phyloP scores from a whole-genome alignment of 2,329 filamentous ascomycete species.

The Colletotrichum filicis region DNA sequence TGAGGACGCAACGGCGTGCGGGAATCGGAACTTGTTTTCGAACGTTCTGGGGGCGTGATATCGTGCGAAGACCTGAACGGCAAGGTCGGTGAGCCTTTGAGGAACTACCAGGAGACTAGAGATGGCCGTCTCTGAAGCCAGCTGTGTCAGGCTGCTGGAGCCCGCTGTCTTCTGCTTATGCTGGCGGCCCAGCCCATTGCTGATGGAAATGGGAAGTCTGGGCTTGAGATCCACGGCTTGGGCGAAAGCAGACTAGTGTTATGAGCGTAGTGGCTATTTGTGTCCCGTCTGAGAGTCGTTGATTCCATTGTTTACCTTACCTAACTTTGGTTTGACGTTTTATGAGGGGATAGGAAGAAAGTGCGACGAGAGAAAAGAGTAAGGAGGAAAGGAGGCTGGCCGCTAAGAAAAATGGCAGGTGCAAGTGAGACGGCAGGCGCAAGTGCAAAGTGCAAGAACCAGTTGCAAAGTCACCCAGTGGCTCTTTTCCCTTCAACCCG shows the following conservation, averaged over 20 bases:
- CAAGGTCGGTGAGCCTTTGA: neutral
- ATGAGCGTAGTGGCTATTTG: slow-evolving; percentile 14
- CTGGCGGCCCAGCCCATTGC: neutral
- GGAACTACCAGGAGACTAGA: neutral
- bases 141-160: slow-evolving; percentile 26
- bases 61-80: neutral
- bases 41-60: neutral
- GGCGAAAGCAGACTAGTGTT: neutral
- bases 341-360: neutral
- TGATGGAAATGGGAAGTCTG: neutral
- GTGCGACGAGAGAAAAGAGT: slow-evolving; percentile 18
- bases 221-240: neutral
- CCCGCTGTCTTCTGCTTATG: slow-evolving; percentile 11
- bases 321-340: neutral
- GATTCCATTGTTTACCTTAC: slow-evolving; percentile 18
- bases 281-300: slow-evolving; percentile 6
- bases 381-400: slow-evolving; percentile 20
- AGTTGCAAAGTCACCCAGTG: neutral
- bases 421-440: slow-evolving; percentile 8
- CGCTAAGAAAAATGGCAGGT: neutral
- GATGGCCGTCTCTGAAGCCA: slow-evolving; percentile 11
- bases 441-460: neutral
- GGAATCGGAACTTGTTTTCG: slow-evolving; percentile 3
- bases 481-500: slow-evolving; percentile 23
- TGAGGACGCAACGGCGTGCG: slow-evolving; percentile 8